Base-by-base conservation (phyloP, 2,329 filamentous ascomycete species). In the Aureobasidium lini region DNA sequence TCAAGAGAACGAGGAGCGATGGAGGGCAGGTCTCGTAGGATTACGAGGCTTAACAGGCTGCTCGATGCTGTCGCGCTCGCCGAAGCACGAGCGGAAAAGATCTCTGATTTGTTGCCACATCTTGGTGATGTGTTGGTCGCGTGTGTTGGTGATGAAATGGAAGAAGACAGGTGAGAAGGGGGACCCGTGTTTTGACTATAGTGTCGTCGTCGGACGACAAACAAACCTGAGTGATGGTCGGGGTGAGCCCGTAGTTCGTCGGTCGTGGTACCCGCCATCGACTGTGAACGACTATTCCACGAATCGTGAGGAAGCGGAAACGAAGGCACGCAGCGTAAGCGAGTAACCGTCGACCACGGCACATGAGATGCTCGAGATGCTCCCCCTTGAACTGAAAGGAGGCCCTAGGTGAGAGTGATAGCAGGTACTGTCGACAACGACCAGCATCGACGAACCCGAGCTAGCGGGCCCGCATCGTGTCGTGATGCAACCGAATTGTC, bases 1-100 rank as follows among this genome's bases (percentile, higher is more conserved):
- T 54, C 50, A 54, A 11, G 37, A 43, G 50, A 54, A 54, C 3
- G 50, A 54, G 16, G 28, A 34, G n/a, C 50, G 50, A 54, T 29
- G 50, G 18, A 34, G 9, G 32, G 50, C 50, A 43, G 50, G 50
- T 43, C 50, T 42, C 8, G 39, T 34, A 9, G 28, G 28, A 39
- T 42, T 54, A 6, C 37, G 37, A 23, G 50, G 32, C 3, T 29
- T 37, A 15, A 36, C 15, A 32, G 50, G 50, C 10, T 34, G 23
- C 16, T 42, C 50, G 29, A 23, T 42, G 37, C 11, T 29, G 15
- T 54, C 37, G 29, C n/a, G n/a, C 37, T 34, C 39, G 39, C 39
- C 29, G n/a, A 42, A 43, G 39, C 50, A 54, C 28, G 39, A 34
- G 39, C 36, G 29, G n/a, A 54, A 34, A n/a, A 54, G 6, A 2